phyloP scores from a whole-genome alignment of 345 rosid genomes.

The Carallia brachiata region DNA sequence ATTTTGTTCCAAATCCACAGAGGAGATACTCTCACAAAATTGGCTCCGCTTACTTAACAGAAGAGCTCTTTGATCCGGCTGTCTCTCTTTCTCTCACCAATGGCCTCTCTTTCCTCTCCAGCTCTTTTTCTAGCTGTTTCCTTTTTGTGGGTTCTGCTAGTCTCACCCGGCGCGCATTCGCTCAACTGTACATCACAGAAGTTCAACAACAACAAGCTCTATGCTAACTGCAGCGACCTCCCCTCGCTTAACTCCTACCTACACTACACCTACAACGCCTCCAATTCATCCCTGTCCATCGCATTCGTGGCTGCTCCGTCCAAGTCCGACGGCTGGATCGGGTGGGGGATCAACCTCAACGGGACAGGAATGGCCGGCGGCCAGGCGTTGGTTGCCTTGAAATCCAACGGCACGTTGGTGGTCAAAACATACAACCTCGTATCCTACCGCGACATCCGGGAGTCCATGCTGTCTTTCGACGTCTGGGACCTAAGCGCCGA shows the following conservation, averaged over 20 bases:
- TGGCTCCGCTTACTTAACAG: too few relatives aligned
- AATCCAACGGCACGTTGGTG: conserved; percentile 25
- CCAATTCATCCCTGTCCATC: conserved; percentile 15
- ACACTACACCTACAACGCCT: conserved; percentile 16
- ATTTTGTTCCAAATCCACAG: too few relatives aligned
- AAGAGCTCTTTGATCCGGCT: too few relatives aligned
- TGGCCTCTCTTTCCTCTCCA: too few relatives aligned
- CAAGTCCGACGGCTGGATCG: conserved; percentile 55
- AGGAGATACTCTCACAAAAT: too few relatives aligned
- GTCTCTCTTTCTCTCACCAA: too few relatives aligned
- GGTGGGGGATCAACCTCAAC: conserved; percentile 78
- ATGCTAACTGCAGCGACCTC: conserved; percentile 24
- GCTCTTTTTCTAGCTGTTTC: conserved; percentile 17
- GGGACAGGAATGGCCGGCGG: conserved; percentile 52
- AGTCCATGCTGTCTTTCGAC: conserved; percentile 20
- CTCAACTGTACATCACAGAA: conserved; percentile 54
- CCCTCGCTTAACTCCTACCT: conserved; percentile 15
- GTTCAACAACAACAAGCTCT: conserved; percentile 1
- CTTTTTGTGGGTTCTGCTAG: conserved; percentile 25
- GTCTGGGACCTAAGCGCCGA: conserved; percentile 18
- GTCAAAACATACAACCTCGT: conserved; percentile 25
- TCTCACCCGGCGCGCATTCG: conserved; percentile 42
- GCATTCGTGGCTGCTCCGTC: conserved; percentile 15
- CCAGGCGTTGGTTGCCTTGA: conserved; percentile 62
- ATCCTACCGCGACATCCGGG: conserved; percentile 11